Conservation (phyloP, 1,284 basidiomycete species). For the Naganishia sp. region DNA sequence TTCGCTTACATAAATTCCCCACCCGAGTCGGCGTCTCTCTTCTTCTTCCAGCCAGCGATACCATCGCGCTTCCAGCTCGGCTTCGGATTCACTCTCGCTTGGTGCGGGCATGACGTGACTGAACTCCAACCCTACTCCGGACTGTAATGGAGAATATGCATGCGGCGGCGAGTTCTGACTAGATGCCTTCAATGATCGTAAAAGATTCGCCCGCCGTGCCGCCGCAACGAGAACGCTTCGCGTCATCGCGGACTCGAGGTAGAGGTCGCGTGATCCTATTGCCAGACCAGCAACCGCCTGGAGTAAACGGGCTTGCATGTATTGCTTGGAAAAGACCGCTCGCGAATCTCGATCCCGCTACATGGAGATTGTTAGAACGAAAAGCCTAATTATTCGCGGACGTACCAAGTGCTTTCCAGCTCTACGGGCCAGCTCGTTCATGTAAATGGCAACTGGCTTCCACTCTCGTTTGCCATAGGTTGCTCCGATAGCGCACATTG, state of each 20-base stretch:
- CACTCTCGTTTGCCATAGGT: slow-evolving; percentile 43
- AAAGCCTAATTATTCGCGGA: not conserved
- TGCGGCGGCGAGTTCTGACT: slow-evolving; percentile 11
- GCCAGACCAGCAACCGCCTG: slow-evolving; percentile 40
- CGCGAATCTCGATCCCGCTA: slow-evolving; percentile 45
- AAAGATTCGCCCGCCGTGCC: slow-evolving; percentile 38
- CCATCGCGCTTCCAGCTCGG: slow-evolving; percentile 11
- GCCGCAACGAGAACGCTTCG: slow-evolving; percentile 43
- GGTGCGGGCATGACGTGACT: no score
- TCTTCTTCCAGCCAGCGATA: slow-evolving; percentile 43
- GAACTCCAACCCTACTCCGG: not conserved
- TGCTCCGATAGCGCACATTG: slow-evolving; percentile 42
- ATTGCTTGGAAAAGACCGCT: slow-evolving; percentile 42
- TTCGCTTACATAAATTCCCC: slow-evolving; percentile 44
- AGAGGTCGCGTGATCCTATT: slow-evolving; percentile 45
- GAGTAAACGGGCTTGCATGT: slow-evolving; percentile 39
- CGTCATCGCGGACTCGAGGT: slow-evolving; percentile 44
- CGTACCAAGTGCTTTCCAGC: slow-evolving; percentile 45
- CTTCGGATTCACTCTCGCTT: not conserved
- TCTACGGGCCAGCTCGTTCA: slow-evolving; percentile 43
- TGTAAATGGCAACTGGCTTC: slow-evolving; percentile 41
- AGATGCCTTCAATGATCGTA: slow-evolving; percentile 36
- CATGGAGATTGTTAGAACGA: not conserved
- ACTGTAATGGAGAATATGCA: not conserved
- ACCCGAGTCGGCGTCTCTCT: slow-evolving; percentile 39